phyloP scores from a whole-genome alignment of 2,329 filamentous ascomycete species.

The Botrytis aclada region DNA sequence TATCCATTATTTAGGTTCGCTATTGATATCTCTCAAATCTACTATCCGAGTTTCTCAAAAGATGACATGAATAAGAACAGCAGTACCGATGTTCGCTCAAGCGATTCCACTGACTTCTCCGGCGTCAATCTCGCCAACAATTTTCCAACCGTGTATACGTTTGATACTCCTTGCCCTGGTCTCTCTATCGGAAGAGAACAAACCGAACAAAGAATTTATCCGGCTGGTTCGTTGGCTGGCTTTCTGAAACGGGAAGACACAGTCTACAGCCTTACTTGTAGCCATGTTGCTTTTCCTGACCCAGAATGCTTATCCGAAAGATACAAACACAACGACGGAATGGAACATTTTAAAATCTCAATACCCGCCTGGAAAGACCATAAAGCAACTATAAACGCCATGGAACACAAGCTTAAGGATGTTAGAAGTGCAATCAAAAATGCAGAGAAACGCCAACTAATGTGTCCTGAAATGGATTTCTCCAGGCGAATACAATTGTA shows the following conservation, averaged over 20 bases:
- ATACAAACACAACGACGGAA: background rate
- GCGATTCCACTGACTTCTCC: no score
- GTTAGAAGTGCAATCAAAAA: no score
- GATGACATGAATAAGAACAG: background rate
- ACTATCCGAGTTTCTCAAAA: no score
- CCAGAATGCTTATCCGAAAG: background rate
- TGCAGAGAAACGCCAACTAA: no score
- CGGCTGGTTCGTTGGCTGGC: background rate
- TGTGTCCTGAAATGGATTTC: background rate
- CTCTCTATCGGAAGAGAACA: background rate
- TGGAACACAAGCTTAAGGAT: background rate
- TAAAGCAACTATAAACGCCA: background rate
- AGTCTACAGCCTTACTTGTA: background rate
- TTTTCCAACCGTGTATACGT: background rate
- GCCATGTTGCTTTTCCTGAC: background rate
- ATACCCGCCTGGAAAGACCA: background rate
- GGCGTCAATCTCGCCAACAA: background rate
- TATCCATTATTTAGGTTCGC: background rate
- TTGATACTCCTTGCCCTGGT: background rate
- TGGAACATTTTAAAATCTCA: background rate
- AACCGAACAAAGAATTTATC: background rate
- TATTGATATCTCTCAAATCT: background rate
- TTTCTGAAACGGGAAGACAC: background rate
- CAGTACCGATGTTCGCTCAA: no score
- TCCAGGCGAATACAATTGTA: no score